phyloP scores from a whole-genome alignment of 805 yeast species.

The Spathaspora arborariae region DNA sequence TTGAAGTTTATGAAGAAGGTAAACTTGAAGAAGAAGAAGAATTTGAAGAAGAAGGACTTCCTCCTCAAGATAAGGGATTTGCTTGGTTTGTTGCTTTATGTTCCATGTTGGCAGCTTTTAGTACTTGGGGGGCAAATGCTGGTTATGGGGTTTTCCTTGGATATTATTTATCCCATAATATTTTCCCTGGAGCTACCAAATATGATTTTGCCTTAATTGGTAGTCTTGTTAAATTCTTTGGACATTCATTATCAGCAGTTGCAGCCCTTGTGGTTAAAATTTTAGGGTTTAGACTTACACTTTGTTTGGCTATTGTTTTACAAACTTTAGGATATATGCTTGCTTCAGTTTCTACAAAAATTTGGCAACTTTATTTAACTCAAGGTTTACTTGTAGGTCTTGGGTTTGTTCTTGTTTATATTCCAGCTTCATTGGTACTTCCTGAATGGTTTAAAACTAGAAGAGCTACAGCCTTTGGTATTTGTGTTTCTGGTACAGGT shows the following conservation, averaged over 20 bases:
- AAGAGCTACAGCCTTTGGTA: conserved; percentile 42
- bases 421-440: conserved; percentile 37
- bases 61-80: conserved; percentile 22
- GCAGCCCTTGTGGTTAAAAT: conserved; percentile 41
- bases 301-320: conserved; percentile 42
- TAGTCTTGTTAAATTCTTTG: conserved; percentile 40
- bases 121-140: conserved; percentile 54
- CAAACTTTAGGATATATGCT: conserved; percentile 40
- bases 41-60: neutral
- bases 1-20: neutral
- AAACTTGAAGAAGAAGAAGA: neutral
- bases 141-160: conserved; percentile 52
- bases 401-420: conserved; percentile 37
- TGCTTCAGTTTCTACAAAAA: conserved; percentile 42
- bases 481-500: conserved; percentile 42
- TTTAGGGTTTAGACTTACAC: conserved; percentile 45
- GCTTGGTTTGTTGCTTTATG: conserved; percentile 50
- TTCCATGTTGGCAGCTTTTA: conserved; percentile 38
- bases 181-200: conserved; percentile 38
- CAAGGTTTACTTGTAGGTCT: conserved; percentile 47
- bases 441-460: conserved; percentile 43
- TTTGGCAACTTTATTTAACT: conserved; percentile 46
- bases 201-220: conserved; percentile 48
- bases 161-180: conserved; percentile 33
- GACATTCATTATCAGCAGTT: conserved; percentile 52